Evolutionary conservation across 2,329 filamentous ascomycete genomes (phyloP).

Genomic region (Ceratocystis variospora): DNA sequence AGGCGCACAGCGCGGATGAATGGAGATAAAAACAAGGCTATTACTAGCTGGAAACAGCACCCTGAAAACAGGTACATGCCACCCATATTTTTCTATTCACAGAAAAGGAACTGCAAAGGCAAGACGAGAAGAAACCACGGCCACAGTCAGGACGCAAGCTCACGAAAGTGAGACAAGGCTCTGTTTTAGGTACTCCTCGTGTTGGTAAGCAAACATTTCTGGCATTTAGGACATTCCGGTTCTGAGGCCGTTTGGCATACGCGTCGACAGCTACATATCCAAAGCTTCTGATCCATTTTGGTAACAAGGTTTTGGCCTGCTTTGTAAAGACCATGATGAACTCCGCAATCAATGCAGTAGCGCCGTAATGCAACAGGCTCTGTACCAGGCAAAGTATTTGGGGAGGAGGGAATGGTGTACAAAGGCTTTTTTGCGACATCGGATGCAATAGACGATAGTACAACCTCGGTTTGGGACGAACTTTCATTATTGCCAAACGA

Average conservation of each 20-base stretch:
- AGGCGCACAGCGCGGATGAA: not conserved
- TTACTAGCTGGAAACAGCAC: not conserved
- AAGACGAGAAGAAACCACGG: not conserved
- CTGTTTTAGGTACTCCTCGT: too few relatives aligned
- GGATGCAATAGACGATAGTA: not conserved
- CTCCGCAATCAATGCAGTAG: constrained; percentile 33
- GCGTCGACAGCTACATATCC: constrained; percentile 29
- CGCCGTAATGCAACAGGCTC: constrained; percentile 26
- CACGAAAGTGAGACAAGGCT: too few relatives aligned
- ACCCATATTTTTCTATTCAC: not conserved
- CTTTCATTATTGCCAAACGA: not conserved
- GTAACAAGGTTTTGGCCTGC: constrained; percentile 29
- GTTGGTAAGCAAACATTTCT: constrained; percentile 21
- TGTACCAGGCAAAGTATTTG: not conserved
- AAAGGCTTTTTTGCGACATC: not conserved
- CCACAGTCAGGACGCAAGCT: not conserved
- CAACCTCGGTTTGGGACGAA: not conserved
- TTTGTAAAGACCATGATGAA: constrained; percentile 28
- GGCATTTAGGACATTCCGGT: constrained; percentile 28
- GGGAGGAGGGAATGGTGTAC: not conserved
- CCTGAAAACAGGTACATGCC: not conserved
- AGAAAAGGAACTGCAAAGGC: not conserved
- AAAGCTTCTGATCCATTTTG: constrained; percentile 28
- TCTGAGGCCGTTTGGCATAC: constrained; percentile 29
- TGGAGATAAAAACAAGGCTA: not conserved